phyloP scores from a whole-genome alignment of 1,284 basidiomycete genomes.

The Malassezia equina region DNA sequence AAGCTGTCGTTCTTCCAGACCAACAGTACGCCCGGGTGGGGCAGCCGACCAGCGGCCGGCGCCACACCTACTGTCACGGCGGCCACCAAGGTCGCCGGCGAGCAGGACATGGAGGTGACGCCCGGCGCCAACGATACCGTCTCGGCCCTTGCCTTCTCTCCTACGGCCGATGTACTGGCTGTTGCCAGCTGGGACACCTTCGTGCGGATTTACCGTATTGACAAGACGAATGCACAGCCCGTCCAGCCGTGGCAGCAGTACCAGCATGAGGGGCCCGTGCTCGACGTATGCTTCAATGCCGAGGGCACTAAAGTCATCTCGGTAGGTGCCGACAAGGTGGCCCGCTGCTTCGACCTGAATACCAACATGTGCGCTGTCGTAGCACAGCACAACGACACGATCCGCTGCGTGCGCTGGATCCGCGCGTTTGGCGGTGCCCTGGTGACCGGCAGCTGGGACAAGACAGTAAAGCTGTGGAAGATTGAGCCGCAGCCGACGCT shows the following conservation, averaged over 20 bases:
- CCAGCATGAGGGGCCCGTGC: slow-evolving; percentile 67
- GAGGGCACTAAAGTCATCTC: slow-evolving; percentile 73
- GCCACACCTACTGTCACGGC: slow-evolving; percentile 23
- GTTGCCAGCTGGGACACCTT: slow-evolving; percentile 49
- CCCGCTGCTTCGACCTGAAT: slow-evolving; percentile 66
- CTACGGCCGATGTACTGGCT: slow-evolving; percentile 49
- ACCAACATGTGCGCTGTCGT: slow-evolving; percentile 59
- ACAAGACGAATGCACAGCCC: slow-evolving; percentile 62
- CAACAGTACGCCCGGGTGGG: slow-evolving; percentile 29
- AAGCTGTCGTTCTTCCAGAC: slow-evolving; percentile 37
- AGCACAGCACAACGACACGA: slow-evolving; percentile 71
- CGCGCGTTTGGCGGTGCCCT: slow-evolving; percentile 62
- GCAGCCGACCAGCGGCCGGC: slow-evolving; percentile 18
- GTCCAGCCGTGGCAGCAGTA: slow-evolving; percentile 54
- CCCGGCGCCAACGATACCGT: slow-evolving; percentile 48
- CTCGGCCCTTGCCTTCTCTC: slow-evolving; percentile 46
- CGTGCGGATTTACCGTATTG: slow-evolving; percentile 55
- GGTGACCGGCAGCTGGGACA: slow-evolving; percentile 83
- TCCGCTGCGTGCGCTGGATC: slow-evolving; percentile 66
- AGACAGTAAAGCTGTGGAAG: slow-evolving; percentile 64
- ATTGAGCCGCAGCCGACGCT: slow-evolving; percentile 30
- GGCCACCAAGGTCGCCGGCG: slow-evolving; percentile 29
- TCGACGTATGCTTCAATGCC: slow-evolving; percentile 73
- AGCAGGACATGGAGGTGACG: slow-evolving; percentile 61
- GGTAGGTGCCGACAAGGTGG: slow-evolving; percentile 75